A percentile compares a stretch with the other conserved stretches of the same genome.
Conservation (phyloP, 2,329 filamentous ascomycete species). For the Colletotrichum shisoi region DNA sequence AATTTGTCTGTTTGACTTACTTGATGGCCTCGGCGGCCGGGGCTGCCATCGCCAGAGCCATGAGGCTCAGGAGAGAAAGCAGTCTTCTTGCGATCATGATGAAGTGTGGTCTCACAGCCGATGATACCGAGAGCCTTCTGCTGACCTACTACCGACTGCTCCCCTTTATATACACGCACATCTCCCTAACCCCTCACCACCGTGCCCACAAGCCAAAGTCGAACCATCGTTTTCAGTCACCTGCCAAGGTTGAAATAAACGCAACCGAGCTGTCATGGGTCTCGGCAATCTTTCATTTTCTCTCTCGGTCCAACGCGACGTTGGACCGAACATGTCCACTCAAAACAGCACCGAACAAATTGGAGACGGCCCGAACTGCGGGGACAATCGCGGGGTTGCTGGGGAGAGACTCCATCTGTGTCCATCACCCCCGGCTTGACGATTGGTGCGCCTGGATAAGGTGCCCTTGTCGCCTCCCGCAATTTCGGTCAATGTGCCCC, state of each 20-base stretch:
- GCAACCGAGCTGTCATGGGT: constrained; percentile 26
- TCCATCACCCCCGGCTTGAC: constrained; percentile 20
- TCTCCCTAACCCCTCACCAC: constrained; percentile 9
- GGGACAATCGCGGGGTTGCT: constrained; percentile 33
- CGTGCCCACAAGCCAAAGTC: constrained; percentile 8
- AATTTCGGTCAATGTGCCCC: constrained; percentile 30
- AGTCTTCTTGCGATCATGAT: constrained; percentile 23
- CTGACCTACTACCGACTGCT: background rate
- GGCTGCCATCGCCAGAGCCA: constrained; percentile 21
- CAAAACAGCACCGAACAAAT: constrained; percentile 3
- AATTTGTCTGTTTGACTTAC: constrained; percentile 11
- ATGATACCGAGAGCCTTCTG: background rate
- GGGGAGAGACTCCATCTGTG: constrained; percentile 30
- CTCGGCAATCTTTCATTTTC: constrained; percentile 23
- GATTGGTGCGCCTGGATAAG: constrained; percentile 37
- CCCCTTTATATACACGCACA: constrained; percentile 14
- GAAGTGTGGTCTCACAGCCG: background rate
- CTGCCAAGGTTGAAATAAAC: constrained; percentile 23
- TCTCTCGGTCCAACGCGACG: constrained; percentile 14
- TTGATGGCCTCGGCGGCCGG: constrained; percentile 16
- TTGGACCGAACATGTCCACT: constrained; percentile 27
- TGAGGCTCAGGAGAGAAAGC: constrained; percentile 29
- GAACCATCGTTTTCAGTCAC: constrained; percentile 5
- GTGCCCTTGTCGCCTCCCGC: constrained; percentile 28
- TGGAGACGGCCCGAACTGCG: constrained; percentile 17